Base-by-base conservation (phyloP, 192 early-diverging fungal genomes). In the Dissophora globulifera region DNA sequence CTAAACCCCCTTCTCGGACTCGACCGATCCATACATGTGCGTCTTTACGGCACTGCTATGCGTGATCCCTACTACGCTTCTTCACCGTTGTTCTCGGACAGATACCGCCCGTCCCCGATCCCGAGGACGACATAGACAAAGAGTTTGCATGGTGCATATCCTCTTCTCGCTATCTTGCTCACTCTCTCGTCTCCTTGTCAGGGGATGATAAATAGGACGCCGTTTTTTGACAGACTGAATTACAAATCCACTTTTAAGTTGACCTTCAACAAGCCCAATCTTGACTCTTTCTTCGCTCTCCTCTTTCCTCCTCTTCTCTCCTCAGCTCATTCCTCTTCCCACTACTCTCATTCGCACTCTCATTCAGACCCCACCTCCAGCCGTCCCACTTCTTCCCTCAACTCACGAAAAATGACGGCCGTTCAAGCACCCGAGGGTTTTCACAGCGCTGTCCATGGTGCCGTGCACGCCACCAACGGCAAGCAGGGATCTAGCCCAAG, bases 321-420 rank as follows among this genome's bases (percentile, higher is more conserved):
- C 40, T 33, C 40, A 22, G 25, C 22, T 50, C 64, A 57, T 53
- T 31, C 40, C n/a, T 9, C 15, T 51, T 20, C 62, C 35, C 50
- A 42, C 45, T 53, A n/a, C n/a, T n/a, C n/a, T n/a, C n/a, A n/a
- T n/a, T n/a, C n/a, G n/a, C n/a, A n/a, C n/a, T n/a, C n/a, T n/a
- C n/a, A n/a, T n/a, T n/a, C n/a, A n/a, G n/a, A n/a, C n/a, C n/a
- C 26, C n/a, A 32, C 47, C 16, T 31, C 29, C 10, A 43, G 4
- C 5, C 11, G 11, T 30, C n/a, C n/a, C 51, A 30, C 50, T 50
- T 22, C 26, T 26, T 29, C 12, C 13, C 1, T 12, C 25, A 43
- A 38, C 16, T 23, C 15, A 30, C 29, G 19, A 48, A 46, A 29
- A 27, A 72, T 74, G 69, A 74, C 69, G 17, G 61, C 55, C 16